Evolutionary conservation across 345 rosid genomes (phyloP).

Genomic region (Salix koriyanagi): DNA sequence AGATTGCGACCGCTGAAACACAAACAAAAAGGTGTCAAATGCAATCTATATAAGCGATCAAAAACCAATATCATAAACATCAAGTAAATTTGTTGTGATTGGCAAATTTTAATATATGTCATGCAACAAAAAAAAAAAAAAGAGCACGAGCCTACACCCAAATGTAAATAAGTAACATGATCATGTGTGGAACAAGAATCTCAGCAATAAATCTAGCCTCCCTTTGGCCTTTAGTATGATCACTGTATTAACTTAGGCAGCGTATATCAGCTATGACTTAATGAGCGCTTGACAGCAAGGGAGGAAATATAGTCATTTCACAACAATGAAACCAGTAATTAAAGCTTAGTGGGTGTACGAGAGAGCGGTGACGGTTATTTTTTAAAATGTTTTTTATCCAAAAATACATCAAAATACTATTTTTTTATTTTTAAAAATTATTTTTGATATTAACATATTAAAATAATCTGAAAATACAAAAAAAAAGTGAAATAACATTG

Average conservation of each 20-base stretch:
- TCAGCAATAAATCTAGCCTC: not conserved
- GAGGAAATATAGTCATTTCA: not conserved
- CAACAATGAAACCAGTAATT: not conserved
- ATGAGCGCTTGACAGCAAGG: not conserved
- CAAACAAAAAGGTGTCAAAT: constrained; percentile 17
- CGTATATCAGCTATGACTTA: not conserved
- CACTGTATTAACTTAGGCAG: not conserved
- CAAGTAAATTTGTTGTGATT: not conserved
- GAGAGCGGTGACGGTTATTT: no score
- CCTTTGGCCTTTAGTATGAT: not conserved
- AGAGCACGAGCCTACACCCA: not conserved
- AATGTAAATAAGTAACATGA: not conserved
- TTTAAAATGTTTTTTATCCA: no score
- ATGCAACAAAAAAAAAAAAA: not conserved
- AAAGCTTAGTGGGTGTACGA: not conserved
- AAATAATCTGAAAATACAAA: no score
- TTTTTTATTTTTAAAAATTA: no score
- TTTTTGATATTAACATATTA: no score
- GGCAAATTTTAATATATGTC: not conserved
- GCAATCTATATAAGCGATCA: constrained; percentile 10
- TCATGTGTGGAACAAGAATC: not conserved
- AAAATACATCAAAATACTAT: no score
- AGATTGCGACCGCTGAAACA: constrained; percentile 54
- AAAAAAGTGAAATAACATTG: no score
- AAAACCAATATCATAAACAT: not conserved